These are phyloP conservation scores for Mycena filopes DNA, from an alignment of 768 basidiomycete genomes.

Conservation along the genomic window DNA sequence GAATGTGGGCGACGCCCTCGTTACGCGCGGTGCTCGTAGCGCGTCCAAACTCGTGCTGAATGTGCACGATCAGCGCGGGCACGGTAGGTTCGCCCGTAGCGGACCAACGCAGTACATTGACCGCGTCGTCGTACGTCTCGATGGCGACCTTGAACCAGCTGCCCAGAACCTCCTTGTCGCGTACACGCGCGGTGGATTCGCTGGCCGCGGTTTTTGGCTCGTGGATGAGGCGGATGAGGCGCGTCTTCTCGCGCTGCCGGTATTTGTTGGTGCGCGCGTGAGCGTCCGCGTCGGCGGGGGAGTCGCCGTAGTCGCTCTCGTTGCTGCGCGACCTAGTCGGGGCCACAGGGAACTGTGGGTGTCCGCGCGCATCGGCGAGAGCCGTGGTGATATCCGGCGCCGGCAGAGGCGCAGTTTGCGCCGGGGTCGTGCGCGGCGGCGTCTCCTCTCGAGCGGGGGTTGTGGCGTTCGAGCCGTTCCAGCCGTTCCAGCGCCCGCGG, in stretches of 20 bases:
- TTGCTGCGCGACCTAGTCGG: too few relatives aligned
- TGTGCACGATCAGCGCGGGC: neutral
- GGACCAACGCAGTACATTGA: neutral
- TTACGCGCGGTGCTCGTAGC: neutral
- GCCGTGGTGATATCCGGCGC: too few relatives aligned
- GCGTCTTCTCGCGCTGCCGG: neutral
- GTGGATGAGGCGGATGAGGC: neutral
- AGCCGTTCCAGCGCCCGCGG: too few relatives aligned
- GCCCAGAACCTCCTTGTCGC: neutral
- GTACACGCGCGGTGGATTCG: neutral
- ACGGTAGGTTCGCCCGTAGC: neutral
- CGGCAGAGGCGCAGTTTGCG: too few relatives aligned
- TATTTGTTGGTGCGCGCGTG: too few relatives aligned
- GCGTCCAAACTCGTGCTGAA: neutral
- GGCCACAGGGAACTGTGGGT: too few relatives aligned
- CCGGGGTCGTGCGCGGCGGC: too few relatives aligned
- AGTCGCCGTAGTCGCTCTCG: too few relatives aligned
- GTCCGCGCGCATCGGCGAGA: too few relatives aligned
- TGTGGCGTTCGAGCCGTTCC: too few relatives aligned
- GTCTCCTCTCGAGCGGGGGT: too few relatives aligned
- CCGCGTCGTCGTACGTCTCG: neutral
- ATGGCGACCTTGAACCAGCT: neutral
- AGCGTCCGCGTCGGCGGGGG: too few relatives aligned
- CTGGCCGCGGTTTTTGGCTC: neutral
- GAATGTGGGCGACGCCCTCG: neutral